Evolutionary conservation across 495 filamentous ascomycete species (phyloP).

Genomic region (Echria macrotheca): DNA sequence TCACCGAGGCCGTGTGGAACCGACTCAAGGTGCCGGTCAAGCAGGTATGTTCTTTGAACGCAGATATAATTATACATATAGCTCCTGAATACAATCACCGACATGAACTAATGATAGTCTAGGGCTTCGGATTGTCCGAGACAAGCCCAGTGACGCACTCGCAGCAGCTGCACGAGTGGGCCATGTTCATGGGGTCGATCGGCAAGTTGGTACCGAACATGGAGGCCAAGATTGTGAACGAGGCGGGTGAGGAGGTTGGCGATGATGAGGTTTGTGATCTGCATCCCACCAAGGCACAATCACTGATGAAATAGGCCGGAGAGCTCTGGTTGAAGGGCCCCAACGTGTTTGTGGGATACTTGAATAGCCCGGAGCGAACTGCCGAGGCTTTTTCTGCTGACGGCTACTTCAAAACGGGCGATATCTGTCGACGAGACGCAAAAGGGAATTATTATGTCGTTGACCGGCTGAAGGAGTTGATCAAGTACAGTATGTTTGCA

Average conservation of each 20-base stretch:
- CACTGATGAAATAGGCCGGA: conserved; percentile 38
- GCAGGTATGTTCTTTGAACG: no score
- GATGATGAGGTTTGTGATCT: conserved; percentile 32
- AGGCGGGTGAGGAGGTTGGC: conserved; percentile 54
- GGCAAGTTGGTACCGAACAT: conserved; percentile 77
- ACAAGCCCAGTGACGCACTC: conserved; percentile 48
- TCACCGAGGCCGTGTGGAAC: conserved; percentile 71
- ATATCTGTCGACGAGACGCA: conserved; percentile 56
- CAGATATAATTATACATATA: no score
- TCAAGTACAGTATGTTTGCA: conserved; percentile 63
- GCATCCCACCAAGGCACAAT: not conserved
- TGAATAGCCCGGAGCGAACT: conserved; percentile 63
- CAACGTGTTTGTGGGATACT: conserved; percentile 72
- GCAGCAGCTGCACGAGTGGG: conserved; percentile 74
- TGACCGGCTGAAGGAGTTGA: conserved; percentile 84
- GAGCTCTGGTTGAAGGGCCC: conserved; percentile 77
- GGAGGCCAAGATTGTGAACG: conserved; percentile 73
- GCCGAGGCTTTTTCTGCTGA: conserved; percentile 60
- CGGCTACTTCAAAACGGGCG: conserved; percentile 82
- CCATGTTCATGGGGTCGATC: conserved; percentile 68
- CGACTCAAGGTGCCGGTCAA: conserved; percentile 68
- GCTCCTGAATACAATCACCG: no score
- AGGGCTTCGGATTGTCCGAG: conserved; percentile 54
- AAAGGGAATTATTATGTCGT: conserved; percentile 57
- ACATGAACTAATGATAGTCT: no score